A percentile compares a stretch with the other conserved stretches of the same genome.
Evolutionary conservation across 1,284 basidiomycete species (phyloP).

Genomic region (Malassezia caprae): DNA sequence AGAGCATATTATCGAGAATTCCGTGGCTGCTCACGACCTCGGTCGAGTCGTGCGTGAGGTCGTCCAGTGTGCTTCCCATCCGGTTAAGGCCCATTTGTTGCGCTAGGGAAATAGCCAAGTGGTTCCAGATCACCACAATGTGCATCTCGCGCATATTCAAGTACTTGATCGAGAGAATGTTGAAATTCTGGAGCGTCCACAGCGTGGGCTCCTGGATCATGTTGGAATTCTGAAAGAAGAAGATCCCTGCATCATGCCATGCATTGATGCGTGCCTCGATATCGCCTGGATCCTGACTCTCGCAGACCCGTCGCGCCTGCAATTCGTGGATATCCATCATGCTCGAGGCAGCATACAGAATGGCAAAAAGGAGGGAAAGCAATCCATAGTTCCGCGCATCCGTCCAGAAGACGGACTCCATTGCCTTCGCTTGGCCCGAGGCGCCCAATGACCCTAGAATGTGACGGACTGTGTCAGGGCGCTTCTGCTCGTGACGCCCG

Average conservation of each 20-base stretch:
- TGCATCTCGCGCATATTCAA: not conserved
- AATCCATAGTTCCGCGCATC: not conserved
- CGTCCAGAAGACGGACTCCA: not conserved
- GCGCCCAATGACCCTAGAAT: not conserved
- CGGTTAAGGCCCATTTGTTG: constrained; percentile 1
- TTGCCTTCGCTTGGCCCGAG: not conserved
- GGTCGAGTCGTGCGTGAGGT: not conserved
- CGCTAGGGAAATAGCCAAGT: not conserved
- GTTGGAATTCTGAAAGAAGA: not conserved
- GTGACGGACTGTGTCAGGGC: not conserved
- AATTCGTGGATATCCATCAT: not conserved
- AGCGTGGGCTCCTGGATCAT: not conserved
- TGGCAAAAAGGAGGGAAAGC: not conserved
- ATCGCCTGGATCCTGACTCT: not conserved
- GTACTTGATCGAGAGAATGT: not conserved
- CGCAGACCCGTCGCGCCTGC: not conserved
- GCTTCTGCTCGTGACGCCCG: not conserved
- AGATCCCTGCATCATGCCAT: not conserved
- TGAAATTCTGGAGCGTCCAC: constrained; percentile 3
- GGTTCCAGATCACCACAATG: not conserved
- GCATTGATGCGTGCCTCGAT: not conserved
- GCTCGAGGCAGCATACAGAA: not conserved
- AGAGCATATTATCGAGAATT: not conserved
- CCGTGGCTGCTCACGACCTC: not conserved
- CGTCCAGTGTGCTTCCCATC: not conserved